These are phyloP conservation scores for Camelina hispida DNA, from an alignment of 345 rosid species.

Conservation along the genomic window DNA sequence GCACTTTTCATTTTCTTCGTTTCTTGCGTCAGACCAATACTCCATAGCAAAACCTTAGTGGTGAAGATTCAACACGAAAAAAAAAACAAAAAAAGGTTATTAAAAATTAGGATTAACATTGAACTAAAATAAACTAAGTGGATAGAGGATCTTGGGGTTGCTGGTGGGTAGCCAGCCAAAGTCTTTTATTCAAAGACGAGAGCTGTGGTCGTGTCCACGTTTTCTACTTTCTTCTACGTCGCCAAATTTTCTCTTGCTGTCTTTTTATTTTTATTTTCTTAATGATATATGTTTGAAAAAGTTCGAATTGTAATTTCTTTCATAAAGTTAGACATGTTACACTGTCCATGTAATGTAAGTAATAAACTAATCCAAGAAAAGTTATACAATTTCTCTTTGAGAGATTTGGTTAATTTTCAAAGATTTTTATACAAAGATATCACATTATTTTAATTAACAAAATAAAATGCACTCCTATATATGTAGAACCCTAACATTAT, in stretches of 20 bases:
- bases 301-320: too few relatives aligned
- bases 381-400: too few relatives aligned
- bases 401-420: too few relatives aligned
- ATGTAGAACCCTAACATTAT: too few relatives aligned
- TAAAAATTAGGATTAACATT: too few relatives aligned
- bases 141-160: neutral
- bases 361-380: too few relatives aligned
- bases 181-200: neutral
- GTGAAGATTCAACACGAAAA: slow-evolving; percentile 1
- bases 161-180: slow-evolving; percentile 29
- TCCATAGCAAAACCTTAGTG: slow-evolving; percentile 1
- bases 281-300: neutral
- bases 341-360: too few relatives aligned
- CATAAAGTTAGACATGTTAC: too few relatives aligned
- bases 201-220: slow-evolving; percentile 36
- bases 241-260: slow-evolving; percentile 15
- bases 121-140: too few relatives aligned
- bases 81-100: neutral
- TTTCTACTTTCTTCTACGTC: slow-evolving; percentile 10
- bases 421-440: too few relatives aligned
- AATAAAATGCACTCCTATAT: too few relatives aligned
- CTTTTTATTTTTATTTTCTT: neutral
- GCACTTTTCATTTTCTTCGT: neutral
- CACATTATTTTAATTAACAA: too few relatives aligned
- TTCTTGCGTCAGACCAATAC: neutral